phyloP scores from a whole-genome alignment of 2,329 filamentous ascomycete genomes.

The Neobulgaria alba region DNA sequence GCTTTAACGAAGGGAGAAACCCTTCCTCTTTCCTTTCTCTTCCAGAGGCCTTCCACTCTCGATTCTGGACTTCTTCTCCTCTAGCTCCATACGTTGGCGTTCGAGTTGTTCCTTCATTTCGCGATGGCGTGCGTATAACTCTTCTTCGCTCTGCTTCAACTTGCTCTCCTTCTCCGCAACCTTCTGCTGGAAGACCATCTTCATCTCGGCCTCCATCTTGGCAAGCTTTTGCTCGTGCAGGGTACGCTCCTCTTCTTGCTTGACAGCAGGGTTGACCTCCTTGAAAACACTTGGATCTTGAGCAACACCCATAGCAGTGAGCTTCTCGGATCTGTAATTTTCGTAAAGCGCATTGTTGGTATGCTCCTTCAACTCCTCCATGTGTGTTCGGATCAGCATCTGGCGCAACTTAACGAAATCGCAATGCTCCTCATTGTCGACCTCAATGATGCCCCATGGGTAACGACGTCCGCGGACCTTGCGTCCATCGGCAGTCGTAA shows the following conservation, averaged over 20 bases:
- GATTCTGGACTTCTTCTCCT: constrained; percentile 95
- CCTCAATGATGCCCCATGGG: constrained; percentile 97
- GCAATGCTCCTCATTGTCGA: constrained; percentile 99
- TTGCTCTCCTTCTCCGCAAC: constrained; percentile 99
- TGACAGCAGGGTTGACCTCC: constrained; percentile 99
- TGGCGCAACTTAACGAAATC: constrained; percentile 99
- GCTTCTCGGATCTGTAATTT: constrained; percentile 99
- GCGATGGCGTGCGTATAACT: constrained; percentile 93
- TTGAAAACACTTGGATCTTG: constrained; percentile 99
- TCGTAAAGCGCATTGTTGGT: constrained; percentile 99
- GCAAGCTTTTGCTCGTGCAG: constrained; percentile 99
- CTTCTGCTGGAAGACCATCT: constrained; percentile 99
- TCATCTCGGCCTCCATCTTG: constrained; percentile 99
- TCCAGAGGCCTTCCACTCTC: constrained; percentile 94
- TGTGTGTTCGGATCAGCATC: constrained; percentile 99
- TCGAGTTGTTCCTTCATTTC: constrained; percentile 99
- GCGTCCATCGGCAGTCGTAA: constrained; percentile 82
- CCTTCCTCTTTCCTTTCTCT: constrained; percentile 98
- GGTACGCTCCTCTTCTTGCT: constrained; percentile 97
- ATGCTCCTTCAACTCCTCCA: constrained; percentile 99
- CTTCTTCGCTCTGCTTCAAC: constrained; percentile 97
- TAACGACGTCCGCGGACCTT: constrained; percentile 94
- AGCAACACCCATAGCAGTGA: constrained; percentile 94
- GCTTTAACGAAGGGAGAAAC: constrained; percentile 89
- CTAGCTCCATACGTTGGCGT: constrained; percentile 85